phyloP scores from a whole-genome alignment of 192 early-diverging fungal species.

The Rhizophagus clarus region DNA sequence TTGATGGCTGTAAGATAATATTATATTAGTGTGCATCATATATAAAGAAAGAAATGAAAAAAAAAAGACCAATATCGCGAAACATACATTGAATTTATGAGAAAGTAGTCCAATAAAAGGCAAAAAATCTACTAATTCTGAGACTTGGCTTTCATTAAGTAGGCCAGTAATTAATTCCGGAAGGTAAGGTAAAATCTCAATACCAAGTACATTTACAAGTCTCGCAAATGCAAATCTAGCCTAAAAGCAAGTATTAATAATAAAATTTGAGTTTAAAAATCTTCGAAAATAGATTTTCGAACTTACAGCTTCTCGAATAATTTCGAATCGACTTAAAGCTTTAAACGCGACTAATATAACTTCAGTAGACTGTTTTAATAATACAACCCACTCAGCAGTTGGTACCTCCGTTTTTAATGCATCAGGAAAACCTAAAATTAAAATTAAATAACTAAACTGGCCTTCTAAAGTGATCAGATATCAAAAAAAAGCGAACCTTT shows the following conservation, averaged over 20 bases:
- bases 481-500: slow-evolving; percentile 69
- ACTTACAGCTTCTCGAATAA: slow-evolving; percentile 65
- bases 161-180: slow-evolving; percentile 78
- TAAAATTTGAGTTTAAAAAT: neutral
- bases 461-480: neutral
- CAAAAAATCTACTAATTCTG: slow-evolving; percentile 84
- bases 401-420: slow-evolving; percentile 40
- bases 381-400: slow-evolving; percentile 59
- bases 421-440: slow-evolving; percentile 57
- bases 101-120: slow-evolving; percentile 81
- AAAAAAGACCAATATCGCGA: slow-evolving; percentile 29
- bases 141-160: slow-evolving; percentile 70
- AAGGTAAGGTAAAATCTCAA: slow-evolving; percentile 79
- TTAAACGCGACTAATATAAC: slow-evolving; percentile 73
- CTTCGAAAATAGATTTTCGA: neutral
- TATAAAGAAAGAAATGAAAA: slow-evolving; percentile 25
- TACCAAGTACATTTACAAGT: slow-evolving; percentile 84
- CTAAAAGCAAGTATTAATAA: neutral
- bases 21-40: neutral
- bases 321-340: slow-evolving; percentile 58
- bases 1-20: slow-evolving; percentile 47
- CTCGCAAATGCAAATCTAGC: slow-evolving; percentile 80
- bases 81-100: slow-evolving; percentile 87
- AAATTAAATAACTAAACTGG: neutral
- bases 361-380: slow-evolving; percentile 82